Base-by-base conservation (phyloP, 2,329 filamentous ascomycete species). In the Fusarium sp. region DNA sequence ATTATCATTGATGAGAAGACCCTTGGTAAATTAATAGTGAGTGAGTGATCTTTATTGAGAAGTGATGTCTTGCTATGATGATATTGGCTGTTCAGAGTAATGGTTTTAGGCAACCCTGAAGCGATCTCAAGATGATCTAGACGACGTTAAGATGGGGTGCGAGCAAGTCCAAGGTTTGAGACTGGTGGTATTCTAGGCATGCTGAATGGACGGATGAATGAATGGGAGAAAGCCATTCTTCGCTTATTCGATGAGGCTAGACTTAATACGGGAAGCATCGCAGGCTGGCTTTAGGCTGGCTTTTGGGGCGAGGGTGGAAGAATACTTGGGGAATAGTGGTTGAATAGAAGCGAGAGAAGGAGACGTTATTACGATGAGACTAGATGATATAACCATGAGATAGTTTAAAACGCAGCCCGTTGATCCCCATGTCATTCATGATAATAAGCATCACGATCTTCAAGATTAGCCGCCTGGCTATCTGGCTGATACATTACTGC, bases 231-330 rank as follows among this genome's bases (percentile, higher is more conserved):
- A 50, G 35, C 59, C 54, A 49, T 42, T 15, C 48, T 37, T 42
- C 32, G 37, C 20, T 14, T n/a, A 12, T 32, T 40, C 13, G 37
- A 45, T 52, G 37, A 52, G 38, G 35, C 69, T 73, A 72, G 58
- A n/a, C 66, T 70, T 4, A 44, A 59, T 54, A 50, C 38, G 40
- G 69, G 54, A 48, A 57, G 42, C 33, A 71, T 71, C 38, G n/a
- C 17, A 46, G 20, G 17, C 32, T 38, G 14, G n/a, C 35, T 26
- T 23, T 18, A 37, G 37, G n/a, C 32, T 37, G 32, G 32, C 32
- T 5, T 23, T 37, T n/a, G 27, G 37, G 18, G 18, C 30, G 44
- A 66, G 35, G 40, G 53, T 53, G 46, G 37, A 38, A 30, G 26
- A 56, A 46, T 27, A 40, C 46, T 38, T 60, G 63, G 30, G 26